Evolutionary conservation across 2,329 filamentous ascomycete genomes (phyloP), one percentile per base, ranked within the genome.

Genomic region (Penicillium sp.): DNA sequence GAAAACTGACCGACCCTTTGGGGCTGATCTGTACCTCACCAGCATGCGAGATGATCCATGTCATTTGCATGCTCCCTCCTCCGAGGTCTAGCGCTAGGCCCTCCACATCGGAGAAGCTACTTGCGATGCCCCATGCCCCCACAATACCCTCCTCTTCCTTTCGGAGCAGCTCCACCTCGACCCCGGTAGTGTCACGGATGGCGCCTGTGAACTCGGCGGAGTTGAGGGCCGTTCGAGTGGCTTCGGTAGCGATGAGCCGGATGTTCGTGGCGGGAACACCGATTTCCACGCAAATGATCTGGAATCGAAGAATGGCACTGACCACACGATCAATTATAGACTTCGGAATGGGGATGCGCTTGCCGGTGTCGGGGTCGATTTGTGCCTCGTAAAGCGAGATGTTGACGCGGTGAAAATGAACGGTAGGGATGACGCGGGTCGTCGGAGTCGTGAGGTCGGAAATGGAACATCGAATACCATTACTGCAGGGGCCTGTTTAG

Each of bases 381-480:
- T 89, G 71, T 0, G 90, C 90, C 65, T 96, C 90, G 72, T 93
- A 95, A 7, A 96, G 80, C 1, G 91, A 96, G 56, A 96, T 92
- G 26, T 82, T 83, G 21, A 86, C 86, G 3, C 91, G 86, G 60
- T 90, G 85, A 58, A 87, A 84, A 71, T 90, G 94, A 46, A 95
- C 67, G 23, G 89, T 93, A 15, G 81, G 85, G 12, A 96, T 80
- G 17, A 92, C 83, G n/a, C 91, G 88, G 24, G 88, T 81, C 32
- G 78, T 83, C 2, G 85, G 83, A 18, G 87, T 85, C 4, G 85
- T 81, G 13, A 96, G 80, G 56, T 90, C 86, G 8, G 90, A 90
- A 63, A 96, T 90, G 39, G 90, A 92, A 78, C 95, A 95, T 54
- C 91, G 89, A 63, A 96, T 92, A 63, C 91, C 91, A 77, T 96